Base-by-base conservation (phyloP, 139 green algal genomes). In the Spirogloea muscicola region DNA sequence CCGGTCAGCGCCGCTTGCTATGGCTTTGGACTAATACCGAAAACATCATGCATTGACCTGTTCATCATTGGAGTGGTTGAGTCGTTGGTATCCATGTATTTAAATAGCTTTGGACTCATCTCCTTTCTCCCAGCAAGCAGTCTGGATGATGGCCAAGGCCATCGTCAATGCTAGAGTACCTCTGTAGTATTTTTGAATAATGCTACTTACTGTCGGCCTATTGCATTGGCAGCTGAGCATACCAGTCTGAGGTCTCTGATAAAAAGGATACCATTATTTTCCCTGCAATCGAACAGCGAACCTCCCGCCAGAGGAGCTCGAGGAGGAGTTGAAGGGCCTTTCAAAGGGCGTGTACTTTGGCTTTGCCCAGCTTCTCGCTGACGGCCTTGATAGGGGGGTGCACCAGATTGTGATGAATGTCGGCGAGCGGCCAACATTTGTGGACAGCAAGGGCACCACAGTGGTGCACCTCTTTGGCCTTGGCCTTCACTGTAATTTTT, bases 401-500 rank as follows among this genome's bases (percentile, higher is more conserved):
- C 87, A 94, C 81, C 89, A 91, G 81, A 91, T 92, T 84, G 93
- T 97, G 5, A 88, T 97, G 79, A 98, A 98, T 81, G 79, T 97
- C 1, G 93, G 93, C 6, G 38, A 75, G 61, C 83, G 91, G 6
- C 93, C 93, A 3, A 97, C 91, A 1, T 91, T 97, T 36, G 87
- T 84, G 33, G 82, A 88, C 68, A 82, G 81, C 9, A 82, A 49
- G 60, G 86, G 42, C 37, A 27, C 78, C 5, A 79, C 60, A 4
- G 67, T 86, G 36, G 70, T 79, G 59, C 13, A n/a, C 13, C 16
- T 52, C 13, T 25, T 52, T 16, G 16, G 10, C 16, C 44, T 10
- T 52, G 44, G 16, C 16, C 13, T 52, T 52, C 16, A 52, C 44
- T 25, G 10, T 52, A 16, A 25, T 25, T 52, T 52, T 25, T 52